Evolutionary conservation across 2,329 filamentous ascomycete species (phyloP), one percentile per base, ranked within the genome.

Genomic region (Fusarium caatingaense): DNA sequence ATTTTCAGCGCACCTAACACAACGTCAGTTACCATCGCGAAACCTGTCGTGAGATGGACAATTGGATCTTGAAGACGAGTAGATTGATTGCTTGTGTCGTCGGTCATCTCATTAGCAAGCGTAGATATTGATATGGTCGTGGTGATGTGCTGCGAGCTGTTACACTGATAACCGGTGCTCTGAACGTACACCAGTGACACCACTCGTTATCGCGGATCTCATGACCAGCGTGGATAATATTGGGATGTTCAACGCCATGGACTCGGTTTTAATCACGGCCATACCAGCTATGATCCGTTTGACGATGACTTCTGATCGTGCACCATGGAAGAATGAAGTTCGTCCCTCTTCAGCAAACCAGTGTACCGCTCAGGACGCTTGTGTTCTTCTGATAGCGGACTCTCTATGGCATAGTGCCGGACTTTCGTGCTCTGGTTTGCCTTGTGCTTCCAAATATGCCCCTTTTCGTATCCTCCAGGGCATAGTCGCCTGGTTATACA

Each of bases 141-240:
- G 30, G 32, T 51, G 60, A 65, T 56, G 55, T 37, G 37, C 46
- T 42, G 56, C 60, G 28, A 65, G 57, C 32, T 41, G 68, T 70
- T 65, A 27, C 44, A 56, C 50, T 65, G 34, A 37, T 56, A 49
- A 51, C 40, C 49, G 23, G 53, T 46, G 45, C 34, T n/a, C 53
- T 45, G 30, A 30, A 23, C 37, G 45, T 56, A 45, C 27, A 66
- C 51, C 28, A 27, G 64, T 60, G 21, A 45, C 23, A 66, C 60
- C 27, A 20, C 59, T 51, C 41, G 27, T 32, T 32, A 40, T 57
- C 11, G 18, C 48, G 28, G 18, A 27, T 49, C 54, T 30, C 55
- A 23, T 34, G 42, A 40, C n/a, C 18, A 21, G 30, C 42, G 41
- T 40, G 23, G 34, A n/a, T 18, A 37, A 21, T 37, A 32, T 30